phyloP scores from a whole-genome alignment of 768 basidiomycete genomes.

The Pilatotrama ljubarskyi region DNA sequence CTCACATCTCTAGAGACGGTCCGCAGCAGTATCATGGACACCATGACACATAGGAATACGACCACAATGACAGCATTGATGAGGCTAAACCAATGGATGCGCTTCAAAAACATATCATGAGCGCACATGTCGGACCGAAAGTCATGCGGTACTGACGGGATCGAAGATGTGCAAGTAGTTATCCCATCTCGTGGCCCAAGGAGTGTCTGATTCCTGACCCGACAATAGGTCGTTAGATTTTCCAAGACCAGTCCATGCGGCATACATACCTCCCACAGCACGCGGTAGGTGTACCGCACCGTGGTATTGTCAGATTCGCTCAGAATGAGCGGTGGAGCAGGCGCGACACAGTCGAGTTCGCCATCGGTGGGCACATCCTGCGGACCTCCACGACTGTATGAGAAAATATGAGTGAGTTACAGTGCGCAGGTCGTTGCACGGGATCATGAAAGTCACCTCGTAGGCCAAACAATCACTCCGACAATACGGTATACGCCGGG shows the following conservation, averaged over 20 bases:
- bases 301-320: conserved; percentile 59
- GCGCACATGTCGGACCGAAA: background rate
- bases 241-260: background rate
- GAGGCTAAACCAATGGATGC: conserved; percentile 96
- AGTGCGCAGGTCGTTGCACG: background rate
- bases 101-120: conserved; percentile 24
- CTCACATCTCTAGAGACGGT: conserved; percentile 87
- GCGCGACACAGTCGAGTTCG: conserved; percentile 51
- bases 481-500: conserved; percentile 81
- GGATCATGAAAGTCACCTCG: conserved; percentile 37
- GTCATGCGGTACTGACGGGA: no score
- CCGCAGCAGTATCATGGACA: conserved; percentile 84
- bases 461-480: conserved; percentile 86
- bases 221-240: background rate
- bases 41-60: conserved; percentile 90
- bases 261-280: conserved; percentile 77
- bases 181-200: conserved; percentile 96
- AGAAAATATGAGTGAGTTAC: background rate
- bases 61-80: conserved; percentile 92
- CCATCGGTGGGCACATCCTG: conserved; percentile 40
- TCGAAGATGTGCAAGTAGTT: conserved; percentile 53
- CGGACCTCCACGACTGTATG: conserved; percentile 60
- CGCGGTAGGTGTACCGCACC: conserved; percentile 84
- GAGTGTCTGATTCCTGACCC: conserved; percentile 75
- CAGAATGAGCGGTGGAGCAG: conserved; percentile 53